A percentile compares a stretch with the other conserved stretches of the same genome.
Evolutionary conservation across 1,139 yeast species (phyloP).

Genomic region (Geotrichum aggregatum): DNA sequence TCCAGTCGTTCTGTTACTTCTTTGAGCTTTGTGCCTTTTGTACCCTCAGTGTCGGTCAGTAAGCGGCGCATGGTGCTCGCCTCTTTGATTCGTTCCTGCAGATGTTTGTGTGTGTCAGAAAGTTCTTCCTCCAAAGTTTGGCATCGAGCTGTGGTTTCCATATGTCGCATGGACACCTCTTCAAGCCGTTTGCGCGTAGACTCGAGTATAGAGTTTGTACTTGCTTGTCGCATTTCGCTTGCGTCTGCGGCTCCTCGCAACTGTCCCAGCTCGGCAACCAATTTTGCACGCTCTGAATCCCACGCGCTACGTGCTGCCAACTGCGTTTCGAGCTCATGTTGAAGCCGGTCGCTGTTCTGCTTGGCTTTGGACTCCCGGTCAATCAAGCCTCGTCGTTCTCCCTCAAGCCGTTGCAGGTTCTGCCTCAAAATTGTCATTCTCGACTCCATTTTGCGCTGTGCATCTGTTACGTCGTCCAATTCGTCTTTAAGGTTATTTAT

Average conservation of each 20-base stretch:
- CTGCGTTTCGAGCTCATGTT: constrained; percentile 26
- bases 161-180: constrained; percentile 63
- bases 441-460: constrained; percentile 27
- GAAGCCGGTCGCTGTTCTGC: constrained; percentile 30
- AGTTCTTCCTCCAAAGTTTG: constrained; percentile 78
- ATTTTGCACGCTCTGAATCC: constrained; percentile 31
- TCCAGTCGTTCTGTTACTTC: constrained; percentile 47
- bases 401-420: constrained; percentile 30
- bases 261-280: constrained; percentile 44
- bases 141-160: constrained; percentile 56
- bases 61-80: constrained; percentile 66
- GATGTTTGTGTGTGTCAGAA: constrained; percentile 60
- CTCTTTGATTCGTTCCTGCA: constrained; percentile 80
- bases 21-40: constrained; percentile 46
- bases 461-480: constrained; percentile 9
- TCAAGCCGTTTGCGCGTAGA: constrained; percentile 68
- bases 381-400: constrained; percentile 27
- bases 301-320: constrained; percentile 22
- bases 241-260: constrained; percentile 49
- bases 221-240: constrained; percentile 10
- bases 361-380: constrained; percentile 22
- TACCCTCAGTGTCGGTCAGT: constrained; percentile 63
- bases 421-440: constrained; percentile 28
- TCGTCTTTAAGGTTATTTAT: constrained; percentile 22
- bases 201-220: constrained; percentile 39